These are phyloP conservation scores for Prunus dulcis DNA, from an alignment of 306 rosid genomes.

Conservation along the genomic window DNA sequence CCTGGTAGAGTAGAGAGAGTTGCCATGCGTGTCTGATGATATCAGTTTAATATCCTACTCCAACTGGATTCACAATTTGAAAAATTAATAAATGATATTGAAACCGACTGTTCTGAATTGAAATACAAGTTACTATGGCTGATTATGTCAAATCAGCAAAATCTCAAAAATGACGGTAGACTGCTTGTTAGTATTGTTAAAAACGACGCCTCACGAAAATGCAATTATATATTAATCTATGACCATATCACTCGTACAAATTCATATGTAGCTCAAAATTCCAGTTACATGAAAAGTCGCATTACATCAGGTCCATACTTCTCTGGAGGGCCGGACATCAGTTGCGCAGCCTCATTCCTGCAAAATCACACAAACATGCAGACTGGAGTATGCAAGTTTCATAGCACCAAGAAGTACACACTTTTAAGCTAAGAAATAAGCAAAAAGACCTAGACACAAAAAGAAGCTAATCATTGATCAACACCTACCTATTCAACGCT, in stretches of 20 bases:
- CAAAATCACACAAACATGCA: background rate
- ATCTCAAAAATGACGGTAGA: background rate
- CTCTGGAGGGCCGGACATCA: background rate
- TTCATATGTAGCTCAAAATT: background rate
- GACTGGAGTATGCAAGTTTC: background rate
- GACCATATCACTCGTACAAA: background rate
- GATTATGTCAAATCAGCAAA: background rate
- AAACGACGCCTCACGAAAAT: background rate
- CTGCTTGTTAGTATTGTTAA: background rate
- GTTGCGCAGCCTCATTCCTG: background rate
- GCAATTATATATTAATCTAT: background rate
- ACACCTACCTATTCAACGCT: slow-evolving; percentile 39
- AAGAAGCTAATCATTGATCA: background rate
- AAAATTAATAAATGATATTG: background rate
- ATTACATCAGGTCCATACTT: background rate
- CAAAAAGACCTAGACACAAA: background rate
- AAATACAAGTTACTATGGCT: background rate
- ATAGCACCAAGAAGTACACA: background rate
- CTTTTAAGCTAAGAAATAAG: no score
- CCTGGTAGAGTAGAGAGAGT: no score
- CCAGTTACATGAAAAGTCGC: background rate
- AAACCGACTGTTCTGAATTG: background rate
- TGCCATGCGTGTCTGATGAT: no score
- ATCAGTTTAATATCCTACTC: background rate
- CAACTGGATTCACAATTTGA: background rate